phyloP scores from a whole-genome alignment of 768 basidiomycete genomes.

The Pleurotus giganteus region DNA sequence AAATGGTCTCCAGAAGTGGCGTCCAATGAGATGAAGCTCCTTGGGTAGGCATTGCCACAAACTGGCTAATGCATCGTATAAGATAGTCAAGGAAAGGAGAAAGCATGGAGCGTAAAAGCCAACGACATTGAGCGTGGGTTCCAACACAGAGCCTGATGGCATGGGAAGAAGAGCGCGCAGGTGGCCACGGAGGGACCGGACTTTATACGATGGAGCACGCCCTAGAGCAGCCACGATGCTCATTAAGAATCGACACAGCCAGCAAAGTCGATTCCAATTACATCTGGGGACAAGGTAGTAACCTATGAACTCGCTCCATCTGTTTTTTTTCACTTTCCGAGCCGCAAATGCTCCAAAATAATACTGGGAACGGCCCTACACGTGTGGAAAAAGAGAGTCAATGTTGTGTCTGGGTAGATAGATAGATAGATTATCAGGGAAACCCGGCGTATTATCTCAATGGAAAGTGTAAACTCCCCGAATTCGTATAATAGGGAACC shows the following conservation, averaged over 20 bases:
- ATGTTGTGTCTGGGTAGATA: not conserved
- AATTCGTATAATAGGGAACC: conserved; percentile 67
- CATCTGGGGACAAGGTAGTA: too few relatives aligned
- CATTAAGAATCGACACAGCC: too few relatives aligned
- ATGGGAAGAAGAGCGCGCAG: conserved; percentile 1
- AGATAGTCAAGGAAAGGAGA: conserved; percentile 26
- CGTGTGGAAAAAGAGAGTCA: too few relatives aligned
- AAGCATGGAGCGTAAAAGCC: conserved; percentile 10
- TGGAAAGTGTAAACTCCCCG: conserved; percentile 12
- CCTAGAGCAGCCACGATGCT: too few relatives aligned
- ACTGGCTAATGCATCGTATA: conserved; percentile 25
- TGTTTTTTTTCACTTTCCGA: too few relatives aligned
- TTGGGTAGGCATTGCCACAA: conserved; percentile 23
- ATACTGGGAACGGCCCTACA: too few relatives aligned
- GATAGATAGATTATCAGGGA: conserved; percentile 32
- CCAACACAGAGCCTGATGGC: conserved; percentile 2
- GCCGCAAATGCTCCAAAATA: too few relatives aligned
- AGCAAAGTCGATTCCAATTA: too few relatives aligned
- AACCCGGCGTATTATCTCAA: conserved; percentile 45
- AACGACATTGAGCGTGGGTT: not conserved
- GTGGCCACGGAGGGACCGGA: not conserved
- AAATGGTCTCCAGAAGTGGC: conserved; percentile 38
- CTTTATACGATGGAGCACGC: too few relatives aligned
- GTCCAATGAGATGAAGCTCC: conserved; percentile 18
- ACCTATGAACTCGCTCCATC: too few relatives aligned